Percentiles rank a stretch among this genome's conserved stretches.
Evolutionary conservation across 495 filamentous ascomycete genomes (phyloP).

Genomic region (Penicillium coffeae): DNA sequence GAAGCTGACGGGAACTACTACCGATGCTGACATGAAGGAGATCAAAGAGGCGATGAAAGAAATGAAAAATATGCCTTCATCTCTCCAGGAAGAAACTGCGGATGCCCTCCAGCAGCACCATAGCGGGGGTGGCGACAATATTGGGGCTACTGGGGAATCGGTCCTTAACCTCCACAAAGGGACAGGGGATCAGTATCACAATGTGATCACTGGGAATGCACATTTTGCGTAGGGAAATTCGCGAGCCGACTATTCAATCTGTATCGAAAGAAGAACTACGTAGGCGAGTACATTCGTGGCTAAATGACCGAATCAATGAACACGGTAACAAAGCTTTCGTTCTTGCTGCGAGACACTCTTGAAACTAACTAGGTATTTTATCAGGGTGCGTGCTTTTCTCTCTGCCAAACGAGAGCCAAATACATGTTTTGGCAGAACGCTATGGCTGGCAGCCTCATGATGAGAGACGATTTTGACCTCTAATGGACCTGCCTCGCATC

Average conservation of each 20-base stretch:
- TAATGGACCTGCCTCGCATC: background rate
- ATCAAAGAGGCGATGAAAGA: too few species aligned
- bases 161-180: too few species aligned
- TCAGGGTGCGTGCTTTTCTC: background rate
- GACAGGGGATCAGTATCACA: too few species aligned
- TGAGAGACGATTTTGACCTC: background rate
- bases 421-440: background rate
- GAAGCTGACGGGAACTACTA: too few species aligned
- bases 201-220: too few species aligned
- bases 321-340: background rate
- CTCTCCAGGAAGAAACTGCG: too few species aligned
- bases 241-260: background rate
- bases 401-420: background rate
- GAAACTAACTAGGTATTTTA: background rate
- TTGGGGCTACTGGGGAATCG: too few species aligned
- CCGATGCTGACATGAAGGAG: too few species aligned
- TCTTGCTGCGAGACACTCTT: background rate
- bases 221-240: background rate
- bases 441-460: background rate
- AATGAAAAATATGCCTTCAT: too few species aligned
- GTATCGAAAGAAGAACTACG: background rate
- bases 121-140: too few species aligned
- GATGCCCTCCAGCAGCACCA: too few species aligned
- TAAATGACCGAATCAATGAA: background rate
- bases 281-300: background rate